Base-by-base conservation (phyloP, 2,329 filamentous ascomycete species). In the Botrytis elliptica region DNA sequence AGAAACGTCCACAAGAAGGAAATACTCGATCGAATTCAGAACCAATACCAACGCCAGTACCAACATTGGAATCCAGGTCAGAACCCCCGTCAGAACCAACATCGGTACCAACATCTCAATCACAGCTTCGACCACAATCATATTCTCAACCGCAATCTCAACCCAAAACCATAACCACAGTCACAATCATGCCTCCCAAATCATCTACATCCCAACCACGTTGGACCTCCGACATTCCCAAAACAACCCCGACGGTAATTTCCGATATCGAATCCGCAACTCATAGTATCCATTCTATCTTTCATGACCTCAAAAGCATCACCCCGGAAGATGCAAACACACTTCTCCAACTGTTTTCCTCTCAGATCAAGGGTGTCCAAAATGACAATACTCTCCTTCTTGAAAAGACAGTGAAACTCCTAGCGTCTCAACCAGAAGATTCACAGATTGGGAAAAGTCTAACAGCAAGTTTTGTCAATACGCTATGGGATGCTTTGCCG, bases 341-440 rank as follows among this genome's bases (percentile, higher is more conserved):
- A 0, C 82, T 93, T 36, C 81, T 87, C 63, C 85, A 88, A 18
- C 83, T 93, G 59, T 83, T 92, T 72, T 85, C 87, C 72, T 85
- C 83, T 76, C 90, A 92, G 82, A 81, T 90, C 44, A 90, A 88
- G 76, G 90, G 91, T 1, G 86, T 87, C 22, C 82, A 88, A 3
- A 90, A 95, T 77, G 93, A 95, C 83, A 92, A 92, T 83, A 91
- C 89, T 0, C 92, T 93, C 86, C 84, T 93, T 66, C 93, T 94
- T 90, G 92, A 93, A 81, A 85, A 88, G 7, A 86, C 91, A 8
- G 93, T 93, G 75, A 74, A 75, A n/a, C 64, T 79, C 3, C 67
- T 80, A 40, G 68, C 79, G 29, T 57, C 67, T 33, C 67, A 71
- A 6, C 67, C 72, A 6, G 46, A 55, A 46, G 12, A 46, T 25